Evolutionary conservation across 306 rosid species (phyloP).

Genomic region (Geum urbanum): DNA sequence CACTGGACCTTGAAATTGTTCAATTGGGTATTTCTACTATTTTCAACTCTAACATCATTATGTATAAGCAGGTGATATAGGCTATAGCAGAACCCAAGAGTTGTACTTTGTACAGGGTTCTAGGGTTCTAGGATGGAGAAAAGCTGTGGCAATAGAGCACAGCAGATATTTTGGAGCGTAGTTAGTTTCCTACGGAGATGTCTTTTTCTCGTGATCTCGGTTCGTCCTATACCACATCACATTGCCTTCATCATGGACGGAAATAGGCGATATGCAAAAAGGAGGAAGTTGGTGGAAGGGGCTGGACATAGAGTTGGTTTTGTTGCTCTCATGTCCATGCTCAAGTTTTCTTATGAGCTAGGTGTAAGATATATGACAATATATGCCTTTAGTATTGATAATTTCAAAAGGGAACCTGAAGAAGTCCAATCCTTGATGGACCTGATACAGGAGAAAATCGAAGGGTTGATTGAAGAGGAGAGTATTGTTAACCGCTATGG

Average conservation of each 20-base stretch:
- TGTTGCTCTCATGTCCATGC: constrained; percentile 30
- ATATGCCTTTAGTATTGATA: constrained; percentile 41
- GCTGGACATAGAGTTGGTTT: constrained; percentile 32
- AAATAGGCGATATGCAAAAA: constrained; percentile 34
- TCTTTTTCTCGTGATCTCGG: constrained; percentile 24
- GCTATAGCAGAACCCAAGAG: constrained; percentile 6
- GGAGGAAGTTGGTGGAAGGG: constrained; percentile 23
- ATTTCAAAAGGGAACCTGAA: constrained; percentile 33
- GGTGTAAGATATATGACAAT: constrained; percentile 38
- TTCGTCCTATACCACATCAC: constrained; percentile 33
- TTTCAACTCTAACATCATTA: neutral
- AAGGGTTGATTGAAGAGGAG: constrained; percentile 31
- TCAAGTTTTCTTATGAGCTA: constrained; percentile 33
- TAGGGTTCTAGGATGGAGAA: constrained; percentile 12
- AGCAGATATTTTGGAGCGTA: constrained; percentile 17
- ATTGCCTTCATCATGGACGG: constrained; percentile 46
- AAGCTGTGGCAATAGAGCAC: constrained; percentile 6
- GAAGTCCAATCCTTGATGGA: constrained; percentile 42
- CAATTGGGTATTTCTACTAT: no score
- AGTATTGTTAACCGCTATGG: constrained; percentile 30
- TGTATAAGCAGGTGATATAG: constrained; percentile 8
- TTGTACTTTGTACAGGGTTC: neutral
- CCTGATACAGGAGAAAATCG: constrained; percentile 39
- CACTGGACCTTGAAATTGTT: no score
- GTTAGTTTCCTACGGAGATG: constrained; percentile 28